phyloP scores from a whole-genome alignment of 805 yeast species.

The Sporopachydermia quercuum region DNA sequence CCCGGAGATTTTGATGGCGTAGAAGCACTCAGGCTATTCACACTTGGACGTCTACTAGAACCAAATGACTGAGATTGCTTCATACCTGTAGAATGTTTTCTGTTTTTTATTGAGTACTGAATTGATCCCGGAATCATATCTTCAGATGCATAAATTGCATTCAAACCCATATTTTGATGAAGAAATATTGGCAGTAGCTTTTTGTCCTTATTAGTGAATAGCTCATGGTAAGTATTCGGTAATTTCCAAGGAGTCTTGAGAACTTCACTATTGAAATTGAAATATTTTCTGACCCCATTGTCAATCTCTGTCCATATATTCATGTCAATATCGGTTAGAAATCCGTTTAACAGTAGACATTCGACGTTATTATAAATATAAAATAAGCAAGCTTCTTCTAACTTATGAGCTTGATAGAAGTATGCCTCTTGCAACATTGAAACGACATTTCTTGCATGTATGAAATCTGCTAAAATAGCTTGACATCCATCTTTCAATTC shows the following conservation, averaged over 20 bases:
- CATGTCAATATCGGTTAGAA: constrained; percentile 19
- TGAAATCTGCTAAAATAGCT: constrained; percentile 26
- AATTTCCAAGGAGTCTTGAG: constrained; percentile 6
- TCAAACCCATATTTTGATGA: background rate
- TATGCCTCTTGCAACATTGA: constrained; percentile 40
- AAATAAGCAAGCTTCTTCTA: constrained; percentile 51
- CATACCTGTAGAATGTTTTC: background rate
- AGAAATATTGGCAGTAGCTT: constrained; percentile 1
- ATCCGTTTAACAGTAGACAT: constrained; percentile 36
- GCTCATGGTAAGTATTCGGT: constrained; percentile 7
- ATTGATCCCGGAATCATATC: background rate
- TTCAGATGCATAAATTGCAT: background rate
- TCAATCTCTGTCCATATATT: background rate
- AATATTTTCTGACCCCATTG: constrained; percentile 11
- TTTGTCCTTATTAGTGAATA: constrained; percentile 3
- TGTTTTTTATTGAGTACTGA: background rate
- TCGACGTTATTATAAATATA: constrained; percentile 54
- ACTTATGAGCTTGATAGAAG: constrained; percentile 32
- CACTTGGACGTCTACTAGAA: background rate
- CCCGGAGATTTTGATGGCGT: background rate
- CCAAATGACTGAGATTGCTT: background rate
- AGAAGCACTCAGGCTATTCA: background rate
- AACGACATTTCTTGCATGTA: constrained; percentile 49
- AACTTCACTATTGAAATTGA: constrained; percentile 8
- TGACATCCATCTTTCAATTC: constrained; percentile 51